Conservation (phyloP, 2,329 filamentous ascomycete species). For the Epichloe brachyelytri region DNA sequence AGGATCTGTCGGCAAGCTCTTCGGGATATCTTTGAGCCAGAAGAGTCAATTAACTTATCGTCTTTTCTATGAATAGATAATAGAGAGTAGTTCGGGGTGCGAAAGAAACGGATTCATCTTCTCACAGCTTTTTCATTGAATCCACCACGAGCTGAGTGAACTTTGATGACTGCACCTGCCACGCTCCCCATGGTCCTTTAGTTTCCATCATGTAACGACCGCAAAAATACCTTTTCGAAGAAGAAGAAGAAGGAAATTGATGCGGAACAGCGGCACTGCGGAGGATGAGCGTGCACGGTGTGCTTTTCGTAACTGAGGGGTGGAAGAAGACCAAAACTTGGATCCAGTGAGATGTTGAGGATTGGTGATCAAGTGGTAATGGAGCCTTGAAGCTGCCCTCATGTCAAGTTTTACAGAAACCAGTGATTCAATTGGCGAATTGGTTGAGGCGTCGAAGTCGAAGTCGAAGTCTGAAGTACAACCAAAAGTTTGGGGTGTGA, state of each 20-base stretch:
- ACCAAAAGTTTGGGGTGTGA: too few relatives aligned
- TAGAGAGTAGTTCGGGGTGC: too few relatives aligned
- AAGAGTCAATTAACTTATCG: too few relatives aligned
- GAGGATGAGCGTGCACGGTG: background rate
- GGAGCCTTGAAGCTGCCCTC: constrained; percentile 4
- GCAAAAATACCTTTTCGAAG: background rate
- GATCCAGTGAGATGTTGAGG: background rate
- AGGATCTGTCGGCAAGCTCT: constrained; percentile 73
- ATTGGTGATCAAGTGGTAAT: background rate
- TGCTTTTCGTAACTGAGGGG: background rate
- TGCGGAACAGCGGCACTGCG: background rate
- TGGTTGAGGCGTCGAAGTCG: background rate
- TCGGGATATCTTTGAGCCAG: constrained; percentile 61
- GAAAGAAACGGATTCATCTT: constrained; percentile 6
- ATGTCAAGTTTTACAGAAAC: constrained; percentile 7
- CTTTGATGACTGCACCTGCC: constrained; percentile 23
- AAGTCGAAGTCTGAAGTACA: too few relatives aligned
- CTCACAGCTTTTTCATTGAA: constrained; percentile 69
- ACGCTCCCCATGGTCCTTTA: constrained; percentile 24
- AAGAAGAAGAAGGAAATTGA: background rate
- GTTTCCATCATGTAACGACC: constrained; percentile 13
- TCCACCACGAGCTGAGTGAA: constrained; percentile 53
- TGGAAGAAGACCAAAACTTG: background rate
- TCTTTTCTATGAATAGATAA: too few relatives aligned
- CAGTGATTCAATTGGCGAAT: background rate